Conservation (phyloP, 768 basidiomycete species). For the Podaxis sp. region DNA sequence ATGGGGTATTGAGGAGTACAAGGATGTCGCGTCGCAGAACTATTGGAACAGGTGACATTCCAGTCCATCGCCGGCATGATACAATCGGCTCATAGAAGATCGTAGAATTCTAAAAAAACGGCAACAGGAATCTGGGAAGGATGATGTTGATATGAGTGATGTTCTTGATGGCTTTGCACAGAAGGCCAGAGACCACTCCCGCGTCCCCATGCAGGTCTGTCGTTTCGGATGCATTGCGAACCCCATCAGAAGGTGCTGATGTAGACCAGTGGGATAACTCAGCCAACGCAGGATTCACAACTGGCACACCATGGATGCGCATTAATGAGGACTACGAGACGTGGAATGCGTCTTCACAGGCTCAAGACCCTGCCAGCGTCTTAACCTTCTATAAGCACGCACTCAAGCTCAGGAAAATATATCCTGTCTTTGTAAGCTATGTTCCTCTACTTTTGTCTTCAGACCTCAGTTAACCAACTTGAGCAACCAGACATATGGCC, state of each 20-base stretch:
- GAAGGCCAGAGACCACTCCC: constrained; percentile 69
- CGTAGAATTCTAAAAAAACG: constrained; percentile 37
- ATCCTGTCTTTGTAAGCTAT: constrained; percentile 47
- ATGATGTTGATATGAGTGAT: constrained; percentile 59
- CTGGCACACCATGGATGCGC: constrained; percentile 69
- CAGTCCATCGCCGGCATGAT: background rate
- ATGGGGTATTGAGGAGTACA: constrained; percentile 73
- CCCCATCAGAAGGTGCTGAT: background rate
- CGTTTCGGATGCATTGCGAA: background rate
- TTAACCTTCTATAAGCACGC: constrained; percentile 58
- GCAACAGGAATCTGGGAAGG: constrained; percentile 24
- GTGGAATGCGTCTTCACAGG: constrained; percentile 54
- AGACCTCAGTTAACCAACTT: background rate
- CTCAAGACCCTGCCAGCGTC: constrained; percentile 46
- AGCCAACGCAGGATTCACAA: constrained; percentile 59
- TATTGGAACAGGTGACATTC: constrained; percentile 48
- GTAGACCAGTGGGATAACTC: constrained; percentile 48
- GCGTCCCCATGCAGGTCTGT: constrained; percentile 63
- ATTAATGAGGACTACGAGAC: constrained; percentile 61
- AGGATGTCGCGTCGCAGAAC: constrained; percentile 60
- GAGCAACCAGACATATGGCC: constrained; percentile 49
- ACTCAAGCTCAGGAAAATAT: constrained; percentile 45
- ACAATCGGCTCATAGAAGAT: background rate
- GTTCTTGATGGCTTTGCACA: constrained; percentile 50
- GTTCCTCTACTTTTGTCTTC: background rate